A percentile compares a stretch with the other conserved stretches of the same genome.
These are phyloP conservation scores for Excoecaria cochinchinensis DNA, from an alignment of 345 rosid species.

Conservation along the genomic window DNA sequence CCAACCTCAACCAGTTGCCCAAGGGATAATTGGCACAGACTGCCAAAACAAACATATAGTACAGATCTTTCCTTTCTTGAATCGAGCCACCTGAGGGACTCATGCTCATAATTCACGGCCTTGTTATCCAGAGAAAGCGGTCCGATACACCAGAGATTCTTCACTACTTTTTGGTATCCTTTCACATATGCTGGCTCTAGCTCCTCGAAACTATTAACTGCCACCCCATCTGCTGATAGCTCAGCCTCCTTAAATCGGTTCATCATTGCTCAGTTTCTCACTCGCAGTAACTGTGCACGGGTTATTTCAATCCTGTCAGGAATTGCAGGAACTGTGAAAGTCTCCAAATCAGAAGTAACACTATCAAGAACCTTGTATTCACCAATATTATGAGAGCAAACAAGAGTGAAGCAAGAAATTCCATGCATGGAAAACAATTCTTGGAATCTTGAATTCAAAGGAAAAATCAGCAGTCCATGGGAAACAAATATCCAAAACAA, in stretches of 20 bases:
- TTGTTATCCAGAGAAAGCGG: slow-evolving; percentile 64
- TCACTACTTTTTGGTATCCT: slow-evolving; percentile 42
- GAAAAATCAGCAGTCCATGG: slow-evolving; percentile 61
- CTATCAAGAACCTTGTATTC: slow-evolving; percentile 29
- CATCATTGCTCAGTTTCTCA: slow-evolving; percentile 35
- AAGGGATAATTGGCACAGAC: slow-evolving; percentile 59
- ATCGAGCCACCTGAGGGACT: slow-evolving; percentile 55
- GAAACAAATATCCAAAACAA: slow-evolving; percentile 62
- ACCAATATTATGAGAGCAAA: slow-evolving; percentile 40
- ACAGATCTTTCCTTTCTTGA: slow-evolving; percentile 51
- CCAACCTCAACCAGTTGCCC: slow-evolving; percentile 63
- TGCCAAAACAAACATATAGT: slow-evolving; percentile 69
- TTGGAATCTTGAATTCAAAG: slow-evolving; percentile 46
- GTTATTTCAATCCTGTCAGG: slow-evolving; percentile 43
- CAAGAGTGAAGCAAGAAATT: slow-evolving; percentile 68
- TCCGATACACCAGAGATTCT: slow-evolving; percentile 71
- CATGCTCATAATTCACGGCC: slow-evolving; percentile 34
- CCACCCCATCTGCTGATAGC: slow-evolving; percentile 51
- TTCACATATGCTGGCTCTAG: slow-evolving; percentile 48
- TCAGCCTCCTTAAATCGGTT: slow-evolving; percentile 39
- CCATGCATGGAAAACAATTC: slow-evolving; percentile 80
- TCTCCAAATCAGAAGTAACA: slow-evolving; percentile 31
- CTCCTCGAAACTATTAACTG: slow-evolving; percentile 57
- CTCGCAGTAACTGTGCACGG: slow-evolving; percentile 61
- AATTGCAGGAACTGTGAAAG: slow-evolving; percentile 40